These are phyloP conservation scores for Curvularia verruculosa DNA, from an alignment of 2,329 filamentous ascomycete genomes.

Conservation along the genomic window DNA sequence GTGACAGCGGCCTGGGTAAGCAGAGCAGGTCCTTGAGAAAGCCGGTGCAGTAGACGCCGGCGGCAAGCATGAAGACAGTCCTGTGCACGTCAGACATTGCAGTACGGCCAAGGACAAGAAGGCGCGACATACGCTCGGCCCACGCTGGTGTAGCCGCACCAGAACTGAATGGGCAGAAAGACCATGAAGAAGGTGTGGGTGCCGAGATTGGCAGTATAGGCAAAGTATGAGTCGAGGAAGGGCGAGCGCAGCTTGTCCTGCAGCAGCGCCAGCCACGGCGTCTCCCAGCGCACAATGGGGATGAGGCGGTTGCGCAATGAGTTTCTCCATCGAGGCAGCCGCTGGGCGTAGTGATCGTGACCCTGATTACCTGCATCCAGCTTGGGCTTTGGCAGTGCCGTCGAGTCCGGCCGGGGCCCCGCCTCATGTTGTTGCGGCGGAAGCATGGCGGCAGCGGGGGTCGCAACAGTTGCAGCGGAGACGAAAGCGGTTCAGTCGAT, in stretches of 20 bases:
- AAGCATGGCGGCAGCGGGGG: constrained; percentile 29
- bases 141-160: constrained; percentile 86
- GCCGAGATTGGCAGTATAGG: constrained; percentile 91
- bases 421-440: constrained; percentile 28
- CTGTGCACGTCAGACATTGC: constrained; percentile 32
- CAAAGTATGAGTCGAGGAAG: constrained; percentile 93
- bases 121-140: constrained; percentile 76
- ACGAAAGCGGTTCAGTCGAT: constrained; percentile 9
- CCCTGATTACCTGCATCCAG: constrained; percentile 79
- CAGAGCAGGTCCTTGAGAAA: constrained; percentile 95
- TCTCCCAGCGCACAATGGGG: constrained; percentile 91
- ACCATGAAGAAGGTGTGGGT: constrained; percentile 99
- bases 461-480: constrained; percentile 16
- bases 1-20: constrained; percentile 87
- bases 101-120: constrained; percentile 12
- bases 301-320: constrained; percentile 78
- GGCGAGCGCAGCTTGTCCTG: constrained; percentile 82
- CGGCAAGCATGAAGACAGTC: constrained; percentile 66
- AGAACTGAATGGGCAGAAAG: constrained; percentile 90
- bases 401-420: constrained; percentile 2
- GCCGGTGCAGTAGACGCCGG: constrained; percentile 74
- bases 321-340: constrained; percentile 89
- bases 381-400: constrained; percentile 21
- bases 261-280: constrained; percentile 86
- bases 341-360: constrained; percentile 75